phyloP scores from a whole-genome alignment of 2,329 filamentous ascomycete species.

The Colletotrichum incanum region DNA sequence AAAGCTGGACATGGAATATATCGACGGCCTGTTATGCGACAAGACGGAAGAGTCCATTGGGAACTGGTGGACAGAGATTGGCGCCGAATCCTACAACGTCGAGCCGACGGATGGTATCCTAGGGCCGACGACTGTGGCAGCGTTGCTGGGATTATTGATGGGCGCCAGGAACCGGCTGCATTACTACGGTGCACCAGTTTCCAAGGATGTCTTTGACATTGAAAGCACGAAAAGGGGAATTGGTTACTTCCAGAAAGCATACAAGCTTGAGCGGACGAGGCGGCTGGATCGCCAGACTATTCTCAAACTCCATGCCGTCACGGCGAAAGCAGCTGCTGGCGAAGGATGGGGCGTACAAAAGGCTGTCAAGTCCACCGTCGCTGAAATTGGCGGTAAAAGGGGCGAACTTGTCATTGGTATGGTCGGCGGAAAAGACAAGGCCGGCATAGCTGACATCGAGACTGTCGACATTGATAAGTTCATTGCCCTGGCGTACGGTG shows the following conservation, averaged over 20 bases:
- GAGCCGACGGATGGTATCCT: constrained; percentile 95
- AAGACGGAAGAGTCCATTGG: constrained; percentile 90
- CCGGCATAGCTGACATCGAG: constrained; percentile 92
- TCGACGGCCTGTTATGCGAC: constrained; percentile 93
- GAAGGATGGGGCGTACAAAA: constrained; percentile 94
- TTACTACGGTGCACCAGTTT: constrained; percentile 85
- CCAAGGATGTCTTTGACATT: constrained; percentile 93
- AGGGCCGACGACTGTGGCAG: constrained; percentile 92
- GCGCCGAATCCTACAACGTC: constrained; percentile 90
- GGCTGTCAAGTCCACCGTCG: constrained; percentile 95
- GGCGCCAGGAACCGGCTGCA: constrained; percentile 92
- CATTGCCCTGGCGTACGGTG: constrained; percentile 82
- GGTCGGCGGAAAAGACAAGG: constrained; percentile 88
- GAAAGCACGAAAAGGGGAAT: constrained; percentile 87
- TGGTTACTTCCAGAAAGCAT: constrained; percentile 89
- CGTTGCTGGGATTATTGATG: constrained; percentile 88
- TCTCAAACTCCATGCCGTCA: constrained; percentile 84
- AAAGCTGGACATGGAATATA: constrained; percentile 88
- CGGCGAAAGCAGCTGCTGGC: constrained; percentile 89
- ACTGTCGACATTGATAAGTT: constrained; percentile 92
- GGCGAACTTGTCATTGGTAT: constrained; percentile 97
- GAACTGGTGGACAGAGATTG: constrained; percentile 97
- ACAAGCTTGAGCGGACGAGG: constrained; percentile 84
- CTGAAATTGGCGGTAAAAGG: constrained; percentile 92
- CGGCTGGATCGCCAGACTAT: constrained; percentile 88